A percentile compares a stretch with the other conserved stretches of the same genome.
Conservation (phyloP, 805 yeast species). For the Starmerella gropengiesseri region DNA sequence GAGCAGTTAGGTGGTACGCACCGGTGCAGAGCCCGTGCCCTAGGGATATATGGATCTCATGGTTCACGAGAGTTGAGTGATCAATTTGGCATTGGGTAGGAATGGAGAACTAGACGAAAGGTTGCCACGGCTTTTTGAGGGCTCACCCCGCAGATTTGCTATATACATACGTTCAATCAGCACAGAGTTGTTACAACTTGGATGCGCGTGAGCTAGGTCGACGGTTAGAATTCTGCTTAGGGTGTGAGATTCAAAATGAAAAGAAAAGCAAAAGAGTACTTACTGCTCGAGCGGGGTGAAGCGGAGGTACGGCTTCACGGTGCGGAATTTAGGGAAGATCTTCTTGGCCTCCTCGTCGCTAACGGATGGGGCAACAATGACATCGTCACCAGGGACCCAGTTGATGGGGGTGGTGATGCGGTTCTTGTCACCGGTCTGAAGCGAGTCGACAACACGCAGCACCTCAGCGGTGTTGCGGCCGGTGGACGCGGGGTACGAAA, state of each 20-base stretch:
- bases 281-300: conserved; percentile 36
- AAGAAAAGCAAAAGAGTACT: conserved; percentile 9
- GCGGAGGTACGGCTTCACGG: conserved; percentile 88
- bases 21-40: background rate
- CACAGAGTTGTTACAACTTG: background rate
- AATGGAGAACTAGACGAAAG: too few species aligned
- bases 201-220: background rate
- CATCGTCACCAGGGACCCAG: conserved; percentile 88
- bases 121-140: too few species aligned
- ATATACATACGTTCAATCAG: too few species aligned
- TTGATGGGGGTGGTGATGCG: conserved; percentile 88
- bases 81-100: too few species aligned
- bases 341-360: conserved; percentile 73
- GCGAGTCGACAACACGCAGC: conserved; percentile 79
- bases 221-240: conserved; percentile 1
- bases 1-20: background rate
- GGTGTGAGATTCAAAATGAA: background rate
- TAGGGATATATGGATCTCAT: too few species aligned
- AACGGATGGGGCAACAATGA: conserved; percentile 83
- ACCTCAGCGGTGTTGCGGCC: conserved; percentile 95
- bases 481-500: conserved; percentile 87
- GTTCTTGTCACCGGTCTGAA: conserved; percentile 77
- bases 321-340: conserved; percentile 79
- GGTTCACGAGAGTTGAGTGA: background rate
- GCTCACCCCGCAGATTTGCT: too few species aligned